phyloP scores from a whole-genome alignment of 768 basidiomycete species.

The Russula foetens region DNA sequence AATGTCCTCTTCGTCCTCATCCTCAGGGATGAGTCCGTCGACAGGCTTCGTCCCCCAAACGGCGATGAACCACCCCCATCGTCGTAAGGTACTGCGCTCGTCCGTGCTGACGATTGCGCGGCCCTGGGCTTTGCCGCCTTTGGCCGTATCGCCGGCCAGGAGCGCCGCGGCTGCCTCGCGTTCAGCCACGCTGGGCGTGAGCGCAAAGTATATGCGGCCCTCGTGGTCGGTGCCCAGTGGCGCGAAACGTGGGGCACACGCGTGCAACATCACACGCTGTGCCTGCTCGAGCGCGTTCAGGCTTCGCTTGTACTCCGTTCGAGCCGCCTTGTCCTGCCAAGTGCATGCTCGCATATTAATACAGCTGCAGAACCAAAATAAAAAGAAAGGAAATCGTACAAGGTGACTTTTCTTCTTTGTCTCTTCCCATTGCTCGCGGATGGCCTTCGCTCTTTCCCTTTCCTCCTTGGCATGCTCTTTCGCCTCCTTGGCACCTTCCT shows the following conservation, averaged over 20 bases:
- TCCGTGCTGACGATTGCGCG: conserved; percentile 33
- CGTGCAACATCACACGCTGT: conserved; percentile 38
- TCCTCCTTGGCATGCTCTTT: conserved; percentile 47
- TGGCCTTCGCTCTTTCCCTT: conserved; percentile 45
- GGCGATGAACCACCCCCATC: conserved; percentile 74
- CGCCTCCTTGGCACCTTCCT: conserved; percentile 44
- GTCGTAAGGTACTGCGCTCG: conserved; percentile 43
- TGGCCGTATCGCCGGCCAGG: conserved; percentile 27
- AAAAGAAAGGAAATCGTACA: background rate
- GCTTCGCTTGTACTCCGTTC: conserved; percentile 41
- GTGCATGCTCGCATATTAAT: background rate
- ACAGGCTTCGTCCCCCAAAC: conserved; percentile 57
- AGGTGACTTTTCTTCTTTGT: conserved; percentile 21
- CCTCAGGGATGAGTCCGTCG: conserved; percentile 2
- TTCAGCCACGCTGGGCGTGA: conserved; percentile 53
- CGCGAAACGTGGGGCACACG: conserved; percentile 44
- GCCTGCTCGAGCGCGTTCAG: conserved; percentile 47
- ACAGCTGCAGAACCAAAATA: background rate
- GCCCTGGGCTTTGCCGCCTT: conserved; percentile 35
- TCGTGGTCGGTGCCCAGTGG: conserved; percentile 63
- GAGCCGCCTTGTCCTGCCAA: conserved; percentile 36
- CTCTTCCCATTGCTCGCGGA: conserved; percentile 51
- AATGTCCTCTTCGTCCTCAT: conserved; percentile 26
- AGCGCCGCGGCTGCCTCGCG: conserved; percentile 37
- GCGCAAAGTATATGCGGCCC: conserved; percentile 59